Percentiles rank a stretch among this genome's conserved stretches.
Evolutionary conservation across 2,329 filamentous ascomycete species (phyloP).

Genomic region (Colletotrichum tanaceti): DNA sequence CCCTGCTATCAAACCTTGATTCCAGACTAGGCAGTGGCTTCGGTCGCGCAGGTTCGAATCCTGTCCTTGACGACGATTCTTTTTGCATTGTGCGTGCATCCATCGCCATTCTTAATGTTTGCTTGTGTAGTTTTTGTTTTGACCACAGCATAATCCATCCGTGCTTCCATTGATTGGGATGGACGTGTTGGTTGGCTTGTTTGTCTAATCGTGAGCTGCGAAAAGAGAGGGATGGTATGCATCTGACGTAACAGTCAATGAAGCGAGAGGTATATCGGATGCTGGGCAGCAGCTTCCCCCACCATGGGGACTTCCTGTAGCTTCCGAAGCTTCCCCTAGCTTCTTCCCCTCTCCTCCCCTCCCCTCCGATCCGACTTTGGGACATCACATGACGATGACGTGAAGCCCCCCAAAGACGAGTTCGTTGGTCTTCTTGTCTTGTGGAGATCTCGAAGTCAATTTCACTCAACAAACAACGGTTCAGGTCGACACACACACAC

Average conservation of each 20-base stretch:
- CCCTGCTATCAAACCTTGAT: slow-evolving; percentile 25
- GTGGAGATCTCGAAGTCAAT: neutral
- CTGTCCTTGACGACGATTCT: slow-evolving; percentile 3
- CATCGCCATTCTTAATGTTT: too few species aligned
- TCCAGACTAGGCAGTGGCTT: slow-evolving; percentile 27
- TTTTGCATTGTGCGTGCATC: neutral
- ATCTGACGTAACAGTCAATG: too few species aligned
- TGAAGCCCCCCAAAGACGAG: slow-evolving; percentile 19
- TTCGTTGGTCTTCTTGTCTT: neutral
- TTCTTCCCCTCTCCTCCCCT: too few species aligned
- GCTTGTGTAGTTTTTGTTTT: too few species aligned
- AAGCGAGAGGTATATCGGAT: neutral
- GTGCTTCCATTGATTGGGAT: too few species aligned
- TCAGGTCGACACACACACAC: neutral
- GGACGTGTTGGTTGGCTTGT: too few species aligned
- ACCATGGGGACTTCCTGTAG: slow-evolving; percentile 26
- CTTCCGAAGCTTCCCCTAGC: slow-evolving; percentile 23
- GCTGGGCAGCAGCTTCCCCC: slow-evolving; percentile 10
- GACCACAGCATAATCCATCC: too few species aligned
- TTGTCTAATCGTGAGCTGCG: too few species aligned
- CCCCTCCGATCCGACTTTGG: slow-evolving; percentile 28
- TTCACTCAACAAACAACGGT: neutral
- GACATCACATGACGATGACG: slow-evolving; percentile 40
- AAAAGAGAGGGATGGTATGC: too few species aligned
- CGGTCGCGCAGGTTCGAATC: slow-evolving; percentile 30